A percentile compares a stretch with the other conserved stretches of the same genome.
phyloP scores from a whole-genome alignment of 352 stramenopile genomes.

The Globisporangium emineosum region DNA sequence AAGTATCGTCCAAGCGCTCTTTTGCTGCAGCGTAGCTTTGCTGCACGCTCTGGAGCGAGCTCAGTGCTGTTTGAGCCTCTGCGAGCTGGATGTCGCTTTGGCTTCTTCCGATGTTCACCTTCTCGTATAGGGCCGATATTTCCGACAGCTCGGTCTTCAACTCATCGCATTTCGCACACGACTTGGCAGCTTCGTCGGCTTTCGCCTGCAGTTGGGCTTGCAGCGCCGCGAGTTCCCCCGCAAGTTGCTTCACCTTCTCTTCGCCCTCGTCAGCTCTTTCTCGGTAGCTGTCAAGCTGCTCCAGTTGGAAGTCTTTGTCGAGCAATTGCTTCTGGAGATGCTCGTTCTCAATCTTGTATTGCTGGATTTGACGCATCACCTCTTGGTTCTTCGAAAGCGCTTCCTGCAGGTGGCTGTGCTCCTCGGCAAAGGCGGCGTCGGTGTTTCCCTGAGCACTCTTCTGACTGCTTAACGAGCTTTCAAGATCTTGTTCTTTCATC shows the following conservation, averaged over 20 bases:
- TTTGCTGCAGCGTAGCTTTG: slow-evolving; percentile 34
- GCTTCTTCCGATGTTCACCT: slow-evolving; percentile 53
- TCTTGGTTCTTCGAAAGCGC: slow-evolving; percentile 32
- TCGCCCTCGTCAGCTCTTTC: slow-evolving; percentile 48
- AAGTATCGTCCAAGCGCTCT: slow-evolving; percentile 40
- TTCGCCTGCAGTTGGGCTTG: slow-evolving; percentile 35
- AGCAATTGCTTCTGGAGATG: slow-evolving; percentile 64
- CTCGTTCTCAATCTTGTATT: slow-evolving; percentile 77
- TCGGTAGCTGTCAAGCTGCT: slow-evolving; percentile 51
- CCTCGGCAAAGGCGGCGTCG: slow-evolving; percentile 23
- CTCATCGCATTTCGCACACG: slow-evolving; percentile 37
- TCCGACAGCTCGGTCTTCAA: slow-evolving; percentile 48
- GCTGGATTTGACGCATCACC: slow-evolving; percentile 44
- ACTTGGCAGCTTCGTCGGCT: slow-evolving; percentile 27
- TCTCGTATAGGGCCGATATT: slow-evolving; percentile 53
- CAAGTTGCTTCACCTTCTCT: slow-evolving; percentile 27
- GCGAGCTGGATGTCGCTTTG: slow-evolving; percentile 58
- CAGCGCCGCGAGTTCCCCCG: slow-evolving; percentile 31
- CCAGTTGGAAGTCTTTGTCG: slow-evolving; percentile 65
- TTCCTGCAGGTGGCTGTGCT: slow-evolving; percentile 35
- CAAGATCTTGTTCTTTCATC: slow-evolving; percentile 32
- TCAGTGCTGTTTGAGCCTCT: slow-evolving; percentile 45
- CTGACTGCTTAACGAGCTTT: slow-evolving; percentile 23
- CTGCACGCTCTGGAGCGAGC: slow-evolving; percentile 38
- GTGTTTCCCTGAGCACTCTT: slow-evolving; percentile 16